These are phyloP conservation scores for Lipomyces kockii DNA, from an alignment of 805 yeast genomes.

Conservation along the genomic window DNA sequence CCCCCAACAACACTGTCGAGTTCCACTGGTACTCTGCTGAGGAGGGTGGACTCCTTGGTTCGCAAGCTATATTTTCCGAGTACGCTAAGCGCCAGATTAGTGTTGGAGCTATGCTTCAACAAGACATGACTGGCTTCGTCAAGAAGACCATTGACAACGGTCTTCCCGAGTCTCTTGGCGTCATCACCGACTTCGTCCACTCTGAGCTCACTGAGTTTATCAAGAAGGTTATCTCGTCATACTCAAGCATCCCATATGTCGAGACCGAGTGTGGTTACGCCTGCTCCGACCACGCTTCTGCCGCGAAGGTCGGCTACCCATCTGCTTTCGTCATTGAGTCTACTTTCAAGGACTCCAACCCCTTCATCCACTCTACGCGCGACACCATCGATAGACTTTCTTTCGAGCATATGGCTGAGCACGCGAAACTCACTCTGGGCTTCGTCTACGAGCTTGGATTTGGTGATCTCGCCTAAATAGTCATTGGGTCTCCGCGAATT, in stretches of 20 bases:
- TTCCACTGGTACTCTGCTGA: slow-evolving; percentile 96
- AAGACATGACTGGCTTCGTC: slow-evolving; percentile 90
- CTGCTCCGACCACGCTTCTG: slow-evolving; percentile 92
- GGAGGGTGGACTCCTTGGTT: slow-evolving; percentile 89
- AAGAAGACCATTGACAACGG: slow-evolving; percentile 55
- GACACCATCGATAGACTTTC: slow-evolving; percentile 85
- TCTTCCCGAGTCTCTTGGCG: slow-evolving; percentile 72
- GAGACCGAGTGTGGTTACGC: slow-evolving; percentile 89
- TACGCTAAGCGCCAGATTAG: slow-evolving; percentile 54
- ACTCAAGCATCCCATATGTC: slow-evolving; percentile 68
- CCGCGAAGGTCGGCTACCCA: slow-evolving; percentile 81
- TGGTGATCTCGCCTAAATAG: slow-evolving; percentile 42
- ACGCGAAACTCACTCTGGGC: slow-evolving; percentile 75
- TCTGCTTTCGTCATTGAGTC: slow-evolving; percentile 82
- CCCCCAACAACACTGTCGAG: slow-evolving; percentile 76
- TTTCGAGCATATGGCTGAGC: slow-evolving; percentile 78
- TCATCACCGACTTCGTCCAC: slow-evolving; percentile 72
- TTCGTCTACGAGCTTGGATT: slow-evolving; percentile 69
- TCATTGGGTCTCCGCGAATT: not conserved
- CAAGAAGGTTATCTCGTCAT: slow-evolving; percentile 62
- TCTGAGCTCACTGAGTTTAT: slow-evolving; percentile 61
- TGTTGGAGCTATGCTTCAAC: slow-evolving; percentile 86
- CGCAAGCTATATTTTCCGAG: slow-evolving; percentile 70
- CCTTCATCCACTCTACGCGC: slow-evolving; percentile 72
- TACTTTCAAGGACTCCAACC: slow-evolving; percentile 64